Conservation (phyloP, 192 early-diverging fungal genomes). For the Dissophora globulifera region DNA sequence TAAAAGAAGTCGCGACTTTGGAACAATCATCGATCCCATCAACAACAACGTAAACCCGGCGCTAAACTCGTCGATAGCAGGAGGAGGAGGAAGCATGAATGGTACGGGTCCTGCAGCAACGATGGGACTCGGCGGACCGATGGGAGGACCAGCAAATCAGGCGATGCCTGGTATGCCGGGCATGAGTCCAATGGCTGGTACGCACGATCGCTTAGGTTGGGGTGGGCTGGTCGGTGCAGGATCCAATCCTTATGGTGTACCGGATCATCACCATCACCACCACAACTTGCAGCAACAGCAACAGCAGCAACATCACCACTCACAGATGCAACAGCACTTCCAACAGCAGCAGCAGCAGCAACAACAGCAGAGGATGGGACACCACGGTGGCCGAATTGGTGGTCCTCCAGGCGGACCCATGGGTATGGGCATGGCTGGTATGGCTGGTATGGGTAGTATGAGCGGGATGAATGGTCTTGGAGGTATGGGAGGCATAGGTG, state of each 20-base stretch:
- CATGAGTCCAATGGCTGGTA: constrained; percentile 21
- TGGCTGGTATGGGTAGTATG: constrained; percentile 3
- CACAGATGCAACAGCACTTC: neutral
- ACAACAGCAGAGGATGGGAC: constrained; percentile 20
- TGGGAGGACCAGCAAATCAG: too few species aligned
- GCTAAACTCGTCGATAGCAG: too few species aligned
- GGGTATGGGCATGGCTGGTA: neutral
- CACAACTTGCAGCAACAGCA: constrained; percentile 13
- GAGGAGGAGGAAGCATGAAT: too few species aligned
- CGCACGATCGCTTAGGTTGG: constrained; percentile 30
- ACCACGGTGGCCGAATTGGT: neutral
- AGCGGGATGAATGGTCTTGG: constrained; percentile 10
- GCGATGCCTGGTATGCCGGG: constrained; percentile 36
- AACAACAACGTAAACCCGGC: too few species aligned
- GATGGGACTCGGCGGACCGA: constrained; percentile 12
- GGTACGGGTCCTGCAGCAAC: neutral
- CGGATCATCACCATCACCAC: constrained; percentile 18
- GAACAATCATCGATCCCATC: too few species aligned
- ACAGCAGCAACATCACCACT: constrained; percentile 10
- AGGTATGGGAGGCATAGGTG: constrained; percentile 15
- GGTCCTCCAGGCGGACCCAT: neutral
- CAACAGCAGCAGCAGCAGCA: constrained; percentile 37
- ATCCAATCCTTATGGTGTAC: constrained; percentile 24
- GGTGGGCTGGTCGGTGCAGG: constrained; percentile 43
- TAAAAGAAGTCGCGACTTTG: constrained; percentile 43